Evolutionary conservation across 352 stramenopile species (phyloP), one percentile per base, ranked within the genome.

Genomic region (Halophytophthora polymorphica): DNA sequence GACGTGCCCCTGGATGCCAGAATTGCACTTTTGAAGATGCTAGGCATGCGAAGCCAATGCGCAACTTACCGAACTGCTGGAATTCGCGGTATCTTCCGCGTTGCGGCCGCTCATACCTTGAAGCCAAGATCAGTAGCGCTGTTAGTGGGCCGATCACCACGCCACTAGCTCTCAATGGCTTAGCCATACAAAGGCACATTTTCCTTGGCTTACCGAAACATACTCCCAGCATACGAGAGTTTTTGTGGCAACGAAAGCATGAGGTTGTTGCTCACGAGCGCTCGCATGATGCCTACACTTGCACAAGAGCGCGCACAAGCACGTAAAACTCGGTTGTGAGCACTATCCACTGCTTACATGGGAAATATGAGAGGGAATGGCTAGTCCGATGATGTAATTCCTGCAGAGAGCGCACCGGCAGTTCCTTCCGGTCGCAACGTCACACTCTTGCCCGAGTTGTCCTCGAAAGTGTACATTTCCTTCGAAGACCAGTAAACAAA

Each of bases 401-500:
- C 15, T 42, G 6, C 2, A 14, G n/a, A 53, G 37, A 35, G 23
- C 25, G 3, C 51, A 66, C 85, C 81, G 35, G 83, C 83, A 49
- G 85, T 95, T 50, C 85, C 83, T 68, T 95, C 85, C 17, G 85
- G 85, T 43, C 85, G 82, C 44, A 95, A 54, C 23, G 83, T 93
- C 43, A 95, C 77, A 40, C 81, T 93, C 53, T 91, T 93, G 48
- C 74, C 77, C 23, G 85, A 95, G 40, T 95, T 93, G 61, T 95
- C 85, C 22, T 75, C 38, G 46, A 95, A 95, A 34, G 83, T 95
- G 56, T 95, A 95, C 85, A 95, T 95, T 42, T 95, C 85, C 85
- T 95, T 51, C 38, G 50, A 22, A 47, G 11, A 33, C 5, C 22
- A 42, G 13, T 5, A 43, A 19, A 36, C 45, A 33, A 51, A 40